phyloP scores from a whole-genome alignment of 306 rosid genomes.

The Phaseolus lunatus region DNA sequence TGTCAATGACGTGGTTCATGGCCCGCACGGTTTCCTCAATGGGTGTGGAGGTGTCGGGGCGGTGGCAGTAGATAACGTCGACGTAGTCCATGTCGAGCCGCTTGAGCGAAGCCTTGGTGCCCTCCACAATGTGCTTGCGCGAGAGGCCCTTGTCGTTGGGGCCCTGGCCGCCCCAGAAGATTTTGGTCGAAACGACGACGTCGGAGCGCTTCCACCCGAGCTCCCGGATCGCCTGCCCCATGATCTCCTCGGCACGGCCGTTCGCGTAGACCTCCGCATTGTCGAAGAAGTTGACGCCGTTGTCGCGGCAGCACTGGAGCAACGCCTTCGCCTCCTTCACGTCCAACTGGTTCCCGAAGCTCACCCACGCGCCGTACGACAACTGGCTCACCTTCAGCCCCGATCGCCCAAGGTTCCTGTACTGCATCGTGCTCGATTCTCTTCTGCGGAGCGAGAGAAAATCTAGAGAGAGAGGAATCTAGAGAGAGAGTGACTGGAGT shows the following conservation, averaged over 20 bases:
- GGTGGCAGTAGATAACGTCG: constrained; percentile 81
- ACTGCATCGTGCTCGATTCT: constrained; percentile 61
- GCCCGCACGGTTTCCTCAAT: constrained; percentile 97
- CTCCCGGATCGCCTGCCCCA: constrained; percentile 94
- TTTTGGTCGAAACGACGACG: constrained; percentile 91
- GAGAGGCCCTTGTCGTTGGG: constrained; percentile 97
- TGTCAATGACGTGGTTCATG: constrained; percentile 82
- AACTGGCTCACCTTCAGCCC: constrained; percentile 95
- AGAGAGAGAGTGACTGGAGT: no score
- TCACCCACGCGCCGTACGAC: constrained; percentile 94
- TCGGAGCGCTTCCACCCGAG: constrained; percentile 97
- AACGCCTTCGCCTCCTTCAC: constrained; percentile 94
- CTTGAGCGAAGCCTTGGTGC: constrained; percentile 85
- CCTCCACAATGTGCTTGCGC: constrained; percentile 85
- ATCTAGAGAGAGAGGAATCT: no score
- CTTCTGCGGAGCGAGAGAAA: not conserved
- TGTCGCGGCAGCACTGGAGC: constrained; percentile 88
- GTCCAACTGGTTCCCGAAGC: constrained; percentile 96
- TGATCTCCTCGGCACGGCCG: constrained; percentile 97
- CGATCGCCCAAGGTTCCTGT: constrained; percentile 86
- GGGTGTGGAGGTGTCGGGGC: constrained; percentile 83
- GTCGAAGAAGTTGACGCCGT: constrained; percentile 99
- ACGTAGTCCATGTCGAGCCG: constrained; percentile 89
- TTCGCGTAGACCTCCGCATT: constrained; percentile 98
- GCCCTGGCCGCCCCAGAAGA: constrained; percentile 98